Evolutionary conservation across 805 yeast genomes (phyloP).

Genomic region (Nadsonia fulvescens): DNA sequence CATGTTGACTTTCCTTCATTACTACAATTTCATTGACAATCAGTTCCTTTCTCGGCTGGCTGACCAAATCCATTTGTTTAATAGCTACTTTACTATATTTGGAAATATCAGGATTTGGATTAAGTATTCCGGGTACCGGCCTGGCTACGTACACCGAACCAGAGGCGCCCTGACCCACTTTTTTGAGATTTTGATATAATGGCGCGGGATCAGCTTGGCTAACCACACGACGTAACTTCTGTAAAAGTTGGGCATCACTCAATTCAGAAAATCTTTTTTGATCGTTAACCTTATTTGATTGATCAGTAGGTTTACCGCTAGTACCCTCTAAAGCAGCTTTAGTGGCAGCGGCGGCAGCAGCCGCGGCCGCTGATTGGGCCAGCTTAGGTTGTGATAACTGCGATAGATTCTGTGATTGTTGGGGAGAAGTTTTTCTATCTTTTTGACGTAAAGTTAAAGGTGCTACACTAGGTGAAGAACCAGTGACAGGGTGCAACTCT

Average conservation of each 20-base stretch:
- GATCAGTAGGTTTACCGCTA: conserved; percentile 13
- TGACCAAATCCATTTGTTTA: conserved; percentile 87
- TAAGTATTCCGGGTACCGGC: too few species aligned
- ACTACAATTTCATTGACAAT: conserved; percentile 90
- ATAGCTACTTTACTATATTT: conserved; percentile 51
- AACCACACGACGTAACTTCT: conserved; percentile 67
- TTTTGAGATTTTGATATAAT: conserved; percentile 31
- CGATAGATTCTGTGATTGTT: conserved; percentile 5
- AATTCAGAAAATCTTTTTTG: conserved; percentile 41
- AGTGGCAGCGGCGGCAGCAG: conserved; percentile 25
- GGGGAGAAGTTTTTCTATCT: conserved; percentile 3
- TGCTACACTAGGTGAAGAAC: too few species aligned
- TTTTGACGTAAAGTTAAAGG: too few species aligned
- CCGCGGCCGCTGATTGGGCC: conserved; percentile 19
- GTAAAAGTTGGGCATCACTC: conserved; percentile 78
- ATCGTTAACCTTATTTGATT: conserved; percentile 38
- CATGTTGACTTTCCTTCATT: conserved; percentile 82
- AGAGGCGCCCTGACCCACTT: conserved; percentile 96
- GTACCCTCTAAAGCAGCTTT: conserved; percentile 12
- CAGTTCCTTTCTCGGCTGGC: conserved; percentile 88
- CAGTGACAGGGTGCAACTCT: too few species aligned
- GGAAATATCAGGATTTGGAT: conserved; percentile 17
- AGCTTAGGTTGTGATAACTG: conserved; percentile 3
- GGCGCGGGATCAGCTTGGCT: conserved; percentile 75
- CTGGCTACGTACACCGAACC: conserved; percentile 93